Evolutionary conservation across 73 alveolate genomes (phyloP), one percentile per base, ranked within the genome.

Genomic region (Tetrahymena malaccensis): DNA sequence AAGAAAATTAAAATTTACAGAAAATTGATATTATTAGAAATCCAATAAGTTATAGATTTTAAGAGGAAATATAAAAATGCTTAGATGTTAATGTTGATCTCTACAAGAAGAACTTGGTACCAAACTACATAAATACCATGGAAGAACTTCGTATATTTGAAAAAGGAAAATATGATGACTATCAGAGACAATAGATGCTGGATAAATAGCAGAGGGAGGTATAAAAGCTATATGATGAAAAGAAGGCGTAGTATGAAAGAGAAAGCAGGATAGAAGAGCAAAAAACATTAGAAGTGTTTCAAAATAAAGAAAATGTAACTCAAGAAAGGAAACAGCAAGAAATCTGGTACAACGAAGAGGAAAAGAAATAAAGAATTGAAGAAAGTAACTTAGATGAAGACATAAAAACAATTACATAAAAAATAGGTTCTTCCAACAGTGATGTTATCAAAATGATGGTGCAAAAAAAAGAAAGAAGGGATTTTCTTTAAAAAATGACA

Each of bases 21-120:
- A 94, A 94, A 40, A 43, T 94, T 34, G 94, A 43, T 22, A 43
- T 94, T 9, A 22, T 31, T 10, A 43, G 85, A 58, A 94, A 94
- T 55, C 96, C 96, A 34, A 94, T 94, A 0, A 55, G 89, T 15
- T 94, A 83, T 44, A 94, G 70, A 70, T 94, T 83, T 34, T 50
- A 70, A 35, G 55, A 94, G 84, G 96, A 94, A 27, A 94, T 94
- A 35, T 31, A 56, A 25, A 38, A 55, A 19, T 70, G 93, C 22
- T 35, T 94, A 50, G 93, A 43, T 27, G 70, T 70, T 70, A 94
- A 94, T 70, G 21, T 37, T 5, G 44, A 35, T 27, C 34, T 94
- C 10, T 94, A 38, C 44, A 50, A 94, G n/a, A 37, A 55, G 22
- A 70, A 70, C 19, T 31, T 70, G 17, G 89, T 70, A 15, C 89